Percentiles rank a stretch among this genome's conserved stretches.
Conservation (phyloP, 228 moss, liverwort and hornwort species). For the Sphagnum magellanicum region DNA sequence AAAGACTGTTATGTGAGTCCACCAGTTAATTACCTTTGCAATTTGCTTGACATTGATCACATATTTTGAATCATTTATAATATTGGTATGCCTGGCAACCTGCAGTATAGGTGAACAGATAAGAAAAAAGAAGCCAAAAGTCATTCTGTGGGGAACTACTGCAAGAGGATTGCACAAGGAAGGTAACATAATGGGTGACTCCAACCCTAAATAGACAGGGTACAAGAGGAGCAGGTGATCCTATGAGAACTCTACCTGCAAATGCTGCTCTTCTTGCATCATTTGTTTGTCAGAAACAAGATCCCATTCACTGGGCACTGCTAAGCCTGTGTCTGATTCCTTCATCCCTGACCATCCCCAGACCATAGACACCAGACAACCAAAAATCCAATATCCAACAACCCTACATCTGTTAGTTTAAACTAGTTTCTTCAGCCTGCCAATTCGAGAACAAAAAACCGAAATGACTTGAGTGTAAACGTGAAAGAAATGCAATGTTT, state of each 20-base stretch:
- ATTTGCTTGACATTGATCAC: constrained; percentile 98
- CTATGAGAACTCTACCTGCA: constrained; percentile 43
- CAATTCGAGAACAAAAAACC: not conserved
- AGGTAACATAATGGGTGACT: not conserved
- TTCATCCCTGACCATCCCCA: constrained; percentile 64
- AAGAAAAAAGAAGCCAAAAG: not conserved
- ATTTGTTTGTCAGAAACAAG: constrained; percentile 99
- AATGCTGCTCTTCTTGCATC: constrained; percentile 99
- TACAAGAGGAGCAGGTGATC: not conserved
- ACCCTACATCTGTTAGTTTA: not conserved
- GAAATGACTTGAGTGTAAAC: not conserved
- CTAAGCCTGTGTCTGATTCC: constrained; percentile 96
- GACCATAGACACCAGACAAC: not conserved
- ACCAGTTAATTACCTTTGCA: constrained; percentile 59
- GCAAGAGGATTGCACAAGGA: not conserved
- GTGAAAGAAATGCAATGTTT: not conserved
- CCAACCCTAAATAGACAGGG: not conserved
- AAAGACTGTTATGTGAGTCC: not conserved
- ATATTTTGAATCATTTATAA: constrained; percentile 96
- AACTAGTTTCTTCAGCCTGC: not conserved
- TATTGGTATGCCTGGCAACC: constrained; percentile 97
- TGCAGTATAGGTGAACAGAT: constrained; percentile 13
- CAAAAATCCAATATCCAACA: not conserved
- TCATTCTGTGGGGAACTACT: not conserved
- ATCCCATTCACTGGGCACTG: constrained; percentile 98